phyloP scores from a whole-genome alignment of 75 land plant genomes.

The Picea glauca region DNA sequence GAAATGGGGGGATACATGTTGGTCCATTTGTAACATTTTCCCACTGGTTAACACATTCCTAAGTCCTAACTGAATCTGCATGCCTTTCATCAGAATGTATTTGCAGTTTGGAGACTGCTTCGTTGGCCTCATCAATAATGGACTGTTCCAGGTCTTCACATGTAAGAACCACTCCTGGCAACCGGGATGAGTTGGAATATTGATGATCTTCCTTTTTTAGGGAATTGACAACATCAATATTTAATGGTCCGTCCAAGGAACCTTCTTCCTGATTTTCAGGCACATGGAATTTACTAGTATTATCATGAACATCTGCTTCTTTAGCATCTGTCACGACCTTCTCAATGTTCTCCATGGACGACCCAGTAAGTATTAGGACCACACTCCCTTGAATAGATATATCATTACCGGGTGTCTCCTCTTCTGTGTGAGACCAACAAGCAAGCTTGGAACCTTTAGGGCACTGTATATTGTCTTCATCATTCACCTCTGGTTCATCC shows the following conservation, averaged over 20 bases:
- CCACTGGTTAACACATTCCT: constrained; percentile 6
- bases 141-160: constrained; percentile 94
- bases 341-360: constrained; percentile 42
- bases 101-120: constrained; percentile 2
- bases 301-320: neutral
- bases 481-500: neutral
- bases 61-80: neutral
- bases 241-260: neutral
- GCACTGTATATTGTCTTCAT: neutral
- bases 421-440: constrained; percentile 69
- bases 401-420: constrained; percentile 16
- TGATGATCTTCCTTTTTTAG: neutral
- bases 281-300: neutral
- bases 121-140: constrained; percentile 56
- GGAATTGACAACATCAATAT: neutral
- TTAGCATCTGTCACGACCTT: constrained; percentile 17
- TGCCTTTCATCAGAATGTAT: constrained; percentile 12
- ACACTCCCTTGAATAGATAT: constrained; percentile 12
- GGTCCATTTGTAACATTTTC: constrained; percentile 27
- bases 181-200: neutral
- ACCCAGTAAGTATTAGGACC: constrained; percentile 41
- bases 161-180: constrained; percentile 39
- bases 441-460: constrained; percentile 75
- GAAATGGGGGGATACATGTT: constrained; percentile 78
- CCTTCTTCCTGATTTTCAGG: neutral